Conservation (phyloP, 441 rosid species). For the Arabidopsis lyrata region DNA sequence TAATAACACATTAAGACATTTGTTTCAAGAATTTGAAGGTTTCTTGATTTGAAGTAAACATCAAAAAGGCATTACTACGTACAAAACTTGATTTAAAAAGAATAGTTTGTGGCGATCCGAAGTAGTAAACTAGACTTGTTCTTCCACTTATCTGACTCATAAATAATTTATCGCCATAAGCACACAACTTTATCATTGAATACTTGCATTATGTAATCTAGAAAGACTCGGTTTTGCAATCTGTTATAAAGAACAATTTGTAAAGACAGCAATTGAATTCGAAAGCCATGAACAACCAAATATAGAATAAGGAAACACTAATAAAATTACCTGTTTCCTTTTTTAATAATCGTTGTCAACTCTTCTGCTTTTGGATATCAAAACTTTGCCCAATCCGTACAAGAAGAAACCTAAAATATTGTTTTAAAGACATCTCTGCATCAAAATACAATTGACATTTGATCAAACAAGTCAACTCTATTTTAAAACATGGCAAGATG, state of each 20-base stretch:
- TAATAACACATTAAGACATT: too few relatives aligned
- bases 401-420: slow-evolving; percentile 8
- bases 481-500: slow-evolving; percentile 39
- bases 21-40: not conserved
- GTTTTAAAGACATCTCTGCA: slow-evolving; percentile 19
- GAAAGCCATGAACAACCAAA: slow-evolving; percentile 36
- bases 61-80: slow-evolving; percentile 4
- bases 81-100: slow-evolving; percentile 10
- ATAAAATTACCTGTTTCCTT: not conserved
- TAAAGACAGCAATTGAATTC: slow-evolving; percentile 27
- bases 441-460: slow-evolving; percentile 26
- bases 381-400: slow-evolving; percentile 17
- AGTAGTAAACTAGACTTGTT: slow-evolving; percentile 42
- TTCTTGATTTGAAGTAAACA: slow-evolving; percentile 25
- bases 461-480: slow-evolving; percentile 34
- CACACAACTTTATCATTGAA: slow-evolving; percentile 35
- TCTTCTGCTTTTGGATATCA: slow-evolving; percentile 24
- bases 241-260: slow-evolving; percentile 9
- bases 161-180: slow-evolving; percentile 5
- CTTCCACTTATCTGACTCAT: slow-evolving; percentile 38
- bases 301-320: not conserved
- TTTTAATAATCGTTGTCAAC: slow-evolving; percentile 14
- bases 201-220: slow-evolving; percentile 22
- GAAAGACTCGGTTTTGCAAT: not conserved
- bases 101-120: slow-evolving; percentile 22